A percentile compares a stretch with the other conserved stretches of the same genome.
Evolutionary conservation across 106 monocot species (phyloP).

Genomic region (Dioscorea dumetorum): DNA sequence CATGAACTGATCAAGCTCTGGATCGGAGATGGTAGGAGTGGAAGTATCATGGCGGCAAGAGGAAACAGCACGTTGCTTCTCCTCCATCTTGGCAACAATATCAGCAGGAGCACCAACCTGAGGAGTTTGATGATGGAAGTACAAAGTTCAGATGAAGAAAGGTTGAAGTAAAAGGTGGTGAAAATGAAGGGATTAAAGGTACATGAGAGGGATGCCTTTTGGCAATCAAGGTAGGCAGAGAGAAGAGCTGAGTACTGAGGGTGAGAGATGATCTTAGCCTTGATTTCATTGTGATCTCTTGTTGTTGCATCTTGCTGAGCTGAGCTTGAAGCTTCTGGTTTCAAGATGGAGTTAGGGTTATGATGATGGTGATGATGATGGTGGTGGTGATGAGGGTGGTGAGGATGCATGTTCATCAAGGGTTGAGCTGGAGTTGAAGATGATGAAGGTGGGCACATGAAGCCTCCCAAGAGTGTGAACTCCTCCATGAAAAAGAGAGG

Average conservation of each 20-base stretch:
- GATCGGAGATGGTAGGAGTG: slow-evolving; percentile 27
- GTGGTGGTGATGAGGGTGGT: background rate
- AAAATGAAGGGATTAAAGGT: background rate
- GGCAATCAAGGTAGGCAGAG: slow-evolving; percentile 85
- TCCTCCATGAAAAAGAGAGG: slow-evolving; percentile 21
- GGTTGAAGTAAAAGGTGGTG: background rate
- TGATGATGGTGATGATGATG: slow-evolving; percentile 21
- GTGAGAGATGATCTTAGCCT: slow-evolving; percentile 91
- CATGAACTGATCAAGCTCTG: slow-evolving; percentile 99
- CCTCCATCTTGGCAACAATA: slow-evolving; percentile 47
- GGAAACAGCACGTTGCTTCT: slow-evolving; percentile 14
- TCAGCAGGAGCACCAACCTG: slow-evolving; percentile 95
- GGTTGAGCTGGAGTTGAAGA: background rate
- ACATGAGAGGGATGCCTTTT: slow-evolving; percentile 44
- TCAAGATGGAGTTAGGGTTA: slow-evolving; percentile 1
- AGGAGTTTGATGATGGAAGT: background rate
- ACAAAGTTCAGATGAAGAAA: background rate
- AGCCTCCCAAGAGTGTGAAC: slow-evolving; percentile 21
- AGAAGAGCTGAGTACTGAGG: slow-evolving; percentile 82
- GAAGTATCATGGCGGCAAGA: slow-evolving; percentile 12
- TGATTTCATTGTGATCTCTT: slow-evolving; percentile 21
- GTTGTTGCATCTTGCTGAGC: background rate
- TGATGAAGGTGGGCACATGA: slow-evolving; percentile 15
- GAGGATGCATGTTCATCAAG: background rate
- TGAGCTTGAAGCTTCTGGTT: slow-evolving; percentile 19